These are phyloP conservation scores for Acacia confusa DNA, from an alignment of 306 rosid genomes.

Conservation along the genomic window DNA sequence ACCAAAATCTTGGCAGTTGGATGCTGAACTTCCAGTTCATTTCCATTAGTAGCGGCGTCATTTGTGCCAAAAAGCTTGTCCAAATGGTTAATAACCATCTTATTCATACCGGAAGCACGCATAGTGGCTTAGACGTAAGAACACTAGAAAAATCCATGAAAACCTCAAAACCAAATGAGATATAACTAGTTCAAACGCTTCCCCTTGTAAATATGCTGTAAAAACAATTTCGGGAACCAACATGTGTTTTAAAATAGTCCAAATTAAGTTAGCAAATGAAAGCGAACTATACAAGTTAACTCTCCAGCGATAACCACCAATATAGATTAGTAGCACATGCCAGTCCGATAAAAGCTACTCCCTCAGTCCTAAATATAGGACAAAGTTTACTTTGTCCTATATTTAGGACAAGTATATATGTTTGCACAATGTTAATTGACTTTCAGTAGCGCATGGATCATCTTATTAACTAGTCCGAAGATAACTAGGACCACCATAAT, in stretches of 20 bases:
- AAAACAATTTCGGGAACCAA: not conserved
- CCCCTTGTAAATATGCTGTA: not conserved
- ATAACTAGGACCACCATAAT: not conserved
- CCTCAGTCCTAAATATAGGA: too few species aligned
- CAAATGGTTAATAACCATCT: constrained; percentile 95
- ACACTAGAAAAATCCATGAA: constrained; percentile 5
- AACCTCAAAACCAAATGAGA: not conserved
- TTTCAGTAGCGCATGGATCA: not conserved
- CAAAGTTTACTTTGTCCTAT: too few species aligned
- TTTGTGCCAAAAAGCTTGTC: constrained; percentile 93
- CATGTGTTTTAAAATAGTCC: not conserved
- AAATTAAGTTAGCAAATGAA: not conserved
- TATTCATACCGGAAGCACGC: constrained; percentile 41
- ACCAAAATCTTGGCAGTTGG: constrained; percentile 96
- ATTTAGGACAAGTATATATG: too few species aligned
- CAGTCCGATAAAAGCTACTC: not conserved
- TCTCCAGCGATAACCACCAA: not conserved
- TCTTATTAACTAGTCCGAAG: not conserved
- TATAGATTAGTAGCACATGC: not conserved
- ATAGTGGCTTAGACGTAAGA: not conserved
- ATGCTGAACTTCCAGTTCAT: constrained; percentile 93
- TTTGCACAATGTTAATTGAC: not conserved
- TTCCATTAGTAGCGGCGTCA: constrained; percentile 82
- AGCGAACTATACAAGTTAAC: not conserved
- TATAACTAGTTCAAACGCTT: not conserved